Evolutionary conservation across 345 rosid genomes (phyloP).

Genomic region (Reutealis trisperma): DNA sequence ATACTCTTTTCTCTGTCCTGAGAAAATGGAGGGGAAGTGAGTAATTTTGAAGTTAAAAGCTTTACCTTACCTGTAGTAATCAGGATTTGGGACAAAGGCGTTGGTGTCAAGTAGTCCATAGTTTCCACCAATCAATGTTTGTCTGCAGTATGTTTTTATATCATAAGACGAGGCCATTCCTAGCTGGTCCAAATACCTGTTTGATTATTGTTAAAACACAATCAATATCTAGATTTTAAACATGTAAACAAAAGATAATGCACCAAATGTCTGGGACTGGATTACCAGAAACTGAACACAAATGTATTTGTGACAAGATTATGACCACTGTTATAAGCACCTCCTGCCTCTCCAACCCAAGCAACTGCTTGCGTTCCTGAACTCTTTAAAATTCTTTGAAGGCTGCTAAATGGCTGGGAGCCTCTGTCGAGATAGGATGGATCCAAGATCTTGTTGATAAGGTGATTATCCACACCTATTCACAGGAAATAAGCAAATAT

Average conservation of each 20-base stretch:
- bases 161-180: conserved; percentile 54
- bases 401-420: conserved; percentile 25
- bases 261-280: neutral
- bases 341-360: conserved; percentile 73
- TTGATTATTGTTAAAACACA: neutral
- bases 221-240: neutral
- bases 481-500: neutral
- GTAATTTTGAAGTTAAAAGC: neutral
- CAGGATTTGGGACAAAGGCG: conserved; percentile 55
- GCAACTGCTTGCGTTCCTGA: conserved; percentile 49
- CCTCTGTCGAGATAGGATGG: conserved; percentile 47
- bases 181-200: conserved; percentile 63
- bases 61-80: conserved; percentile 40
- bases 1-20: neutral
- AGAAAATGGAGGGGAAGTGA: neutral
- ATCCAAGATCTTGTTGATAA: conserved; percentile 47
- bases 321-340: conserved; percentile 60
- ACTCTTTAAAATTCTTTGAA: conserved; percentile 39
- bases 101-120: conserved; percentile 51
- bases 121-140: conserved; percentile 56
- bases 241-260: neutral
- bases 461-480: conserved; percentile 47
- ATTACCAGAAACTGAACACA: conserved; percentile 61
- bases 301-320: conserved; percentile 54
- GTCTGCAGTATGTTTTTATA: conserved; percentile 60